Conservation (phyloP, 768 basidiomycete genomes). For the Amanita rubescens region DNA sequence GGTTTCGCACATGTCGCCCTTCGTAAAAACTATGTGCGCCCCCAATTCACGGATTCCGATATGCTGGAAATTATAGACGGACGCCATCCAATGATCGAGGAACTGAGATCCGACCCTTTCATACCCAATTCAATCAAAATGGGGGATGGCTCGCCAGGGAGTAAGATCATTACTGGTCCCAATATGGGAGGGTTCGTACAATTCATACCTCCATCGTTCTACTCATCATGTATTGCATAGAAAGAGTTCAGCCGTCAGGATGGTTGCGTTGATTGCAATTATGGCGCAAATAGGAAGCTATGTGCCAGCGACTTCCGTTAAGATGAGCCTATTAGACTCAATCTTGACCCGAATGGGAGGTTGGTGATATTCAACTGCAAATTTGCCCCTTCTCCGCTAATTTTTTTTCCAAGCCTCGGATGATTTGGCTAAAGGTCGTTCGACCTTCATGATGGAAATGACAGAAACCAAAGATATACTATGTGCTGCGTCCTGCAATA, state of each 20-base stretch:
- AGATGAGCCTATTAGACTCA: slow-evolving; percentile 73
- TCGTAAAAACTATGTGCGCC: slow-evolving; percentile 70
- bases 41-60: slow-evolving; percentile 62
- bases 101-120: slow-evolving; percentile 69
- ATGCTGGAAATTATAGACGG: slow-evolving; percentile 72
- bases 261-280: slow-evolving; percentile 68
- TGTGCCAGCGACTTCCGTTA: slow-evolving; percentile 75
- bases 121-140: slow-evolving; percentile 76
- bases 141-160: slow-evolving; percentile 43
- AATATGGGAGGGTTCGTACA: slow-evolving; percentile 70
- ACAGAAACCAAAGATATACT: slow-evolving; percentile 89
- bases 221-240: slow-evolving; percentile 24
- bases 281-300: slow-evolving; percentile 94
- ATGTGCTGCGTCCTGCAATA: slow-evolving; percentile 60
- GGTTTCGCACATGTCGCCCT: slow-evolving; percentile 79
- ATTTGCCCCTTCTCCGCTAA: slow-evolving; percentile 4
- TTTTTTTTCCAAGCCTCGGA: slow-evolving; percentile 56
- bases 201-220: neutral
- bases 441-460: slow-evolving; percentile 98
- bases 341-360: slow-evolving; percentile 89
- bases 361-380: slow-evolving; percentile 21
- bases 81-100: slow-evolving; percentile 91
- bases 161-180: slow-evolving; percentile 75
- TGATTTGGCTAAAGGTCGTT: slow-evolving; percentile 78
- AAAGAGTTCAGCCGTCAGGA: slow-evolving; percentile 79